Conservation (phyloP, 108 stramenopile genomes). For the Pseudonitzschia multiseries region DNA sequence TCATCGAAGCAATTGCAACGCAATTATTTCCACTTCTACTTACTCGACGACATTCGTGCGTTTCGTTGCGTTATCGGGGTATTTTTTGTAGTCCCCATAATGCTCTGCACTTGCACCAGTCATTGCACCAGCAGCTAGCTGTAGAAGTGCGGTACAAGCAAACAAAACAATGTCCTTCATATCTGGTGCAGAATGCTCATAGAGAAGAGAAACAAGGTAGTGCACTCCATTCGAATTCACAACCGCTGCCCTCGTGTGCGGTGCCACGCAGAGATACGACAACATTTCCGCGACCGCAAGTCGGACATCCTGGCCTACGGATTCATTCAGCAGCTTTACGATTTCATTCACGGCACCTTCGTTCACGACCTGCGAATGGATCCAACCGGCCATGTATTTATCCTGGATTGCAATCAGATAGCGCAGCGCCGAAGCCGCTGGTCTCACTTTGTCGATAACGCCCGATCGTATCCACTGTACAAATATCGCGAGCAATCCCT, state of each 20-base stretch:
- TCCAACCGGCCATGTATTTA: conserved; percentile 71
- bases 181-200: conserved; percentile 31
- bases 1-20: neutral
- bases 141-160: conserved; percentile 57
- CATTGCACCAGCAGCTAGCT: conserved; percentile 56
- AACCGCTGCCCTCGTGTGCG: conserved; percentile 65
- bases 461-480: conserved; percentile 57
- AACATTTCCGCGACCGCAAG: conserved; percentile 58
- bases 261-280: conserved; percentile 54
- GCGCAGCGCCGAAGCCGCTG: conserved; percentile 52
- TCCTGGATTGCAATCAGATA: conserved; percentile 54
- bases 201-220: conserved; percentile 50
- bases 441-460: conserved; percentile 36
- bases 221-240: conserved; percentile 49
- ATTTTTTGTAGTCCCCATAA: neutral
- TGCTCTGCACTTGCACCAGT: conserved; percentile 24
- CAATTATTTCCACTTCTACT: conserved; percentile 21
- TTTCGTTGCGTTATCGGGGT: conserved; percentile 6
- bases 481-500: conserved; percentile 53
- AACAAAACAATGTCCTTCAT: conserved; percentile 39
- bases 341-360: conserved; percentile 55
- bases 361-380: conserved; percentile 72
- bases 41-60: conserved; percentile 40
- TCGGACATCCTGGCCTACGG: conserved; percentile 44
- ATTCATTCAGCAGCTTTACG: conserved; percentile 43